Base-by-base conservation (phyloP, 805 yeast species). In the Saturnispora ahearnii region DNA sequence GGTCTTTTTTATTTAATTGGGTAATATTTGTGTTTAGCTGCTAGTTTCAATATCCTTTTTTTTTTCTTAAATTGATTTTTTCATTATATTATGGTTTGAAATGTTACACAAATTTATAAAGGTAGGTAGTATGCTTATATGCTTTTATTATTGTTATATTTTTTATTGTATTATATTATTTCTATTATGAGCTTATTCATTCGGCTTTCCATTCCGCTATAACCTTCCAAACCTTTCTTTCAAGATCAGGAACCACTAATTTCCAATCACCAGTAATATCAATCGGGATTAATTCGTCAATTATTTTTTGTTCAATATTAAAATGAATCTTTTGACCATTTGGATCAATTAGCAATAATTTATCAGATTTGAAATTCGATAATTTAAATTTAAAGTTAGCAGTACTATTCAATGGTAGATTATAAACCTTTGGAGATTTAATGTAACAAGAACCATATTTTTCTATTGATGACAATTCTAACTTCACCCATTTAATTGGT, bases 261-360 rank as follows among this genome's bases (percentile, higher is more conserved):
- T 90, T 75, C 87, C 96, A 93, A 15, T 74, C 63, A 2, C 99
- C 99, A 1, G 68, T 63, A 61, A 90, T 96, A 53, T 74, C 76
- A 50, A 87, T 72, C 51, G 76, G 76, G 24, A 84, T 68, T 40
- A 74, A 70, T n/a, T 77, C 62, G 52, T 77, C 82, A 80, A 83
- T 87, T 0, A 73, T 62, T 1, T 67, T 63, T 2, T 72, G 72
- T 45, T 76, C 84, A 36, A 78, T 75, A 12, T 64, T 64, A 49
- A 90, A 66, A 57, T 82, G 79, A 56, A 75, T 76, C 53, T 86
- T 77, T 54, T 82, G 81, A 0, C 96, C 96, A 1, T 86, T 77
- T 2, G 99, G 99, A 0, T 93, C 77, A 60, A 88, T 89, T 15
- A 91, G 66, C 6, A 42, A 21, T 9, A 48, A 30, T 34, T 37